A percentile compares a stretch with the other conserved stretches of the same genome.
Evolutionary conservation across 306 rosid species (phyloP).

Genomic region (Gillenia trifoliata): DNA sequence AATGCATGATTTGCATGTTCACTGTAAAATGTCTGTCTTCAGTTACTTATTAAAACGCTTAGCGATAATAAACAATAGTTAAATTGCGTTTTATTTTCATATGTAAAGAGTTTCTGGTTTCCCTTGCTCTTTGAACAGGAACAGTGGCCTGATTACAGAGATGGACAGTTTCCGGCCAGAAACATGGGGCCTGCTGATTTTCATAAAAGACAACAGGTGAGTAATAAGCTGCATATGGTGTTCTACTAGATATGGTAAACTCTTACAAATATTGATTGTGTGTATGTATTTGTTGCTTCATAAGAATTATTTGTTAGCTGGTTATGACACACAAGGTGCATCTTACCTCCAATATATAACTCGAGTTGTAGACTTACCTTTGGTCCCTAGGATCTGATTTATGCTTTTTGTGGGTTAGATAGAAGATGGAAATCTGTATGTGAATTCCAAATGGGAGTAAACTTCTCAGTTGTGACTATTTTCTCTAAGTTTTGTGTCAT

Average conservation of each 20-base stretch:
- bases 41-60: background rate
- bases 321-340: background rate
- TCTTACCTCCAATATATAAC: background rate
- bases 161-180: conserved; percentile 65
- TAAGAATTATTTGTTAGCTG: conserved; percentile 1
- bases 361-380: background rate
- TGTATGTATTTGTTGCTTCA: conserved; percentile 6
- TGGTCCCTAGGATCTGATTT: background rate
- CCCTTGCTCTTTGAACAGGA: conserved; percentile 47
- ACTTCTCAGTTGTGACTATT: background rate
- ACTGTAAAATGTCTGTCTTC: background rate
- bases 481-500: conserved; percentile 11
- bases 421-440: background rate
- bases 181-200: conserved; percentile 49
- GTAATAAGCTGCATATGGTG: conserved; percentile 7
- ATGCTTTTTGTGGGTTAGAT: conserved; percentile 1
- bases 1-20: background rate
- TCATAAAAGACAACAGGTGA: conserved; percentile 69
- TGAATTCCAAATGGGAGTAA: background rate
- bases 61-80: background rate
- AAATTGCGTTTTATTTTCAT: background rate
- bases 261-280: background rate
- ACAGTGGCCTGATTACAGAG: conserved; percentile 59
- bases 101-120: conserved; percentile 24
- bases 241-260: conserved; percentile 1